Base-by-base conservation (phyloP, 768 basidiomycete genomes). In the Suillus spraguei region DNA sequence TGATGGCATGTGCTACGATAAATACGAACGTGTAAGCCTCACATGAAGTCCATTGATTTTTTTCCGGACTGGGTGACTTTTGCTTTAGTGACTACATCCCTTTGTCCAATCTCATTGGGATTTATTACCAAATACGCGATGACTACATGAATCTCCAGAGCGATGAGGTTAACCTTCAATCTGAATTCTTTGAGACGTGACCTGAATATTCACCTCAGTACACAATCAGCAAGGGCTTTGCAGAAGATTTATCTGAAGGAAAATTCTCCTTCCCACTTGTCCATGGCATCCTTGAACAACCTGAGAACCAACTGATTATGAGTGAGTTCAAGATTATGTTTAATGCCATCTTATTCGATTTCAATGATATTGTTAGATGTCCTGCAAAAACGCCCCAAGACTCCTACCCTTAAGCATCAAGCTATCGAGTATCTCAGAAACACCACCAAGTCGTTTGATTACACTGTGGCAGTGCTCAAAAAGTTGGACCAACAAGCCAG, bases 241-340 rank as follows among this genome's bases (percentile, higher is more conserved):
- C 91, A 0, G 95, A 97, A 74, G 95, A 97, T 71, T 80, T 97
- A 11, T 91, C 92, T 0, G 95, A 97, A 76, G 95, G 95, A 5
- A 97, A 97, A 76, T 97, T 97, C 78, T 94, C 92, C 8, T 97
- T 97, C 77, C 94, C 94, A 0, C 82, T 96, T 58, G 89, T 97
- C 0, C 95, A 97, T 72, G 87, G 89, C n/a, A 88, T 97, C 41
- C 86, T 89, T 24, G 86, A 91, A 10, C 86, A 95, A 74, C 80
- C 77, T 16, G 82, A 86, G 2, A 93, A 92, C 71, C 82, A 87
- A 20, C 88, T 89, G 74, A 82, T 97, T 20, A 79, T 95, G 54
- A 94, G 94, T 94, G 66, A 64, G 88, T 80, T 49, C 13, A 28
- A 24, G 59, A 32, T 62, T 38, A 46, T 35, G 35, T 52, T 39